Base-by-base conservation (phyloP, 257 asterid species). In the Ocimum tenuiflorum region DNA sequence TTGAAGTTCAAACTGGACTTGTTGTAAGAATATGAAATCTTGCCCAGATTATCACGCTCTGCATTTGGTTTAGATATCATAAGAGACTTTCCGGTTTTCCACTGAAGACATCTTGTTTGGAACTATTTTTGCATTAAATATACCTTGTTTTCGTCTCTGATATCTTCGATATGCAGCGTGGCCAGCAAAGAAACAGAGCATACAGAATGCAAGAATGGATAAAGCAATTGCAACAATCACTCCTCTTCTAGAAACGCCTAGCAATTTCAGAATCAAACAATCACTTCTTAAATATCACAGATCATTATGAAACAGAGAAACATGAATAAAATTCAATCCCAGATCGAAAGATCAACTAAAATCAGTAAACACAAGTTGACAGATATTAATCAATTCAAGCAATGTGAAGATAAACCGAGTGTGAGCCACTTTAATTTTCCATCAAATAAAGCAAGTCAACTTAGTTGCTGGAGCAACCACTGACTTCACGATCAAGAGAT, bases 1-100 rank as follows among this genome's bases (percentile, higher is more conserved):
- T 83, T 91, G 79, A 73, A 91, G 64, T 88, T 86, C 78, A 91
- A 74, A 68, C 74, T 82, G 12, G 98, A 91, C 72, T 75, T 88
- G 70, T 85, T 79, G 81, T 86, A 88, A 5, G 84, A 72, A 50
- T 70, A 75, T 17, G 85, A 79, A 49, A 91, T 82, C 60, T 67
- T 74, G 57, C 95, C 98, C 18, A 91, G 87, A 75, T 88, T 91
- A 55, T 12, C 59, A 33, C 87, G 81, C 48, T 54, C 98, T 91
- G 95, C 79, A 68, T 10, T 42, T 61, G 39, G 17, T 22, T 14
- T 19, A 19, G 18, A 52, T 43, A 39, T 7, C n/a, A 19, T 52
- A 8, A 60, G 23, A 29, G 53, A 19, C 48, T 8, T 41, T 46
- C 41, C 2, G 31, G 2, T 27, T 27, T 36, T 51, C 13, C 31